Percentiles rank a stretch among this genome's conserved stretches.
phyloP scores from a whole-genome alignment of 805 yeast species.

The Kodamaea lidongshanica region DNA sequence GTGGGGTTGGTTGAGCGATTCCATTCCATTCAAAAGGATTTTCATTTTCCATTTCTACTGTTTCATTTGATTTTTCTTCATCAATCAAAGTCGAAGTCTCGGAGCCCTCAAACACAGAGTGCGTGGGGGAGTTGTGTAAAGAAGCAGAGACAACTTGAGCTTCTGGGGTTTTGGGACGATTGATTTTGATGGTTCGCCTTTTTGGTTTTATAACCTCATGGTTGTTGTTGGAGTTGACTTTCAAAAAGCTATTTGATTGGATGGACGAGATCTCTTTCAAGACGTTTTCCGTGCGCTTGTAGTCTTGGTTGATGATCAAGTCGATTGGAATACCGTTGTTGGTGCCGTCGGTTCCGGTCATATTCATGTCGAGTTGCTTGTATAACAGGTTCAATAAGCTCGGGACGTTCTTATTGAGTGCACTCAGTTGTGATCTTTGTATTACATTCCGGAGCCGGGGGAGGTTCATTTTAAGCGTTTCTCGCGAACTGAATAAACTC shows the following conservation, averaged over 20 bases:
- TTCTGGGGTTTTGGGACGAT: constrained; percentile 6
- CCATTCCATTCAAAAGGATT: no score
- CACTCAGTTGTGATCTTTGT: constrained; percentile 49
- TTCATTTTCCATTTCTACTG: constrained; percentile 1
- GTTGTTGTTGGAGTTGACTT: constrained; percentile 20
- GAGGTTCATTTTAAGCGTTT: constrained; percentile 67
- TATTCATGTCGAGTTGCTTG: constrained; percentile 26
- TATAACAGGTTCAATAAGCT: constrained; percentile 32
- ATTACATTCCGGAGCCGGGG: constrained; percentile 53
- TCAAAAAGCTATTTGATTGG: constrained; percentile 39
- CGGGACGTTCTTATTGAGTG: constrained; percentile 34
- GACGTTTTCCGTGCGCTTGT: constrained; percentile 29
- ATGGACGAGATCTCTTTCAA: constrained; percentile 38
- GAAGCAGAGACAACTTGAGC: constrained; percentile 3
- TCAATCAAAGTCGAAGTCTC: constrained; percentile 9
- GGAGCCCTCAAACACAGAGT: constrained; percentile 4
- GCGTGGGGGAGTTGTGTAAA: constrained; percentile 2
- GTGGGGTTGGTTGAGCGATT: constrained; percentile 14
- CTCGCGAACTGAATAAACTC: constrained; percentile 60
- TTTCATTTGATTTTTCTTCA: no score
- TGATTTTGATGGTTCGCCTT: constrained; percentile 36
- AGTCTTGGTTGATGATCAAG: constrained; percentile 23
- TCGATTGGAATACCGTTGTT: constrained; percentile 37
- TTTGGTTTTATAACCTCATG: constrained; percentile 31
- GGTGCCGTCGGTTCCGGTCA: constrained; percentile 7